Evolutionary conservation across 192 early-diverging fungal species (phyloP), one percentile per base, ranked within the genome.

Genomic region (Coemansia sp.): DNA sequence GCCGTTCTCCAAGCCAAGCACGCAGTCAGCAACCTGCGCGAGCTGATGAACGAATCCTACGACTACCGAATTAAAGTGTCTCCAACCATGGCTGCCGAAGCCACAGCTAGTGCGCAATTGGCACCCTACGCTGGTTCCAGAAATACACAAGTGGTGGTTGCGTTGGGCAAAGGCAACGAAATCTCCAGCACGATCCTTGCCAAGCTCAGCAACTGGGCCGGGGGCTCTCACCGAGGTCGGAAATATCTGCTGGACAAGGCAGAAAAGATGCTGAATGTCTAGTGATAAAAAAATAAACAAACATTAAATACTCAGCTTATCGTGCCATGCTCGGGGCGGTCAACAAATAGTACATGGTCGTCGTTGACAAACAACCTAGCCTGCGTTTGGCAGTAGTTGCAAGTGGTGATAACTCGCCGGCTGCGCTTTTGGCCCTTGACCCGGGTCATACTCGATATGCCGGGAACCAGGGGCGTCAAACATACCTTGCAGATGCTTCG

Each of bases 1-100:
- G 81, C 81, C 2, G 64, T 66, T 16, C 62, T 60, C 56, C 81
- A 83, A 18, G 81, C 81, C 3, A 73, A 74, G 38, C 65, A 59
- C 20, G 70, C 76, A 0, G 76, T 69, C 3, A 51, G 24, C 5
- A 71, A 74, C 34, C 50, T 83, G 21, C 59, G 59, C 33, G 13
- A 45, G 3, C 50, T 83, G 33, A 83, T 83, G 11, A 70, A 83
- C 38, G 76, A 78, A 48, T 65, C 67, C 51, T 70, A 68, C 50
- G 74, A 83, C 43, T 69, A 63, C 46, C 70, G 76, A 34, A 31
- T 66, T 37, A 78, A 73, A 31, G 67, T 72, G 76, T 68, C 70
- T 35, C 50, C 67, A 9, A 57, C 65, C 3, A 76, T 71, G 69
- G 69, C 70, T 18, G 42, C 38, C 28, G 70, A 73, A 10, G 60